A percentile compares a stretch with the other conserved stretches of the same genome.
Evolutionary conservation across 1,139 yeast species (phyloP).

Genomic region (Geotrichum australiense): DNA sequence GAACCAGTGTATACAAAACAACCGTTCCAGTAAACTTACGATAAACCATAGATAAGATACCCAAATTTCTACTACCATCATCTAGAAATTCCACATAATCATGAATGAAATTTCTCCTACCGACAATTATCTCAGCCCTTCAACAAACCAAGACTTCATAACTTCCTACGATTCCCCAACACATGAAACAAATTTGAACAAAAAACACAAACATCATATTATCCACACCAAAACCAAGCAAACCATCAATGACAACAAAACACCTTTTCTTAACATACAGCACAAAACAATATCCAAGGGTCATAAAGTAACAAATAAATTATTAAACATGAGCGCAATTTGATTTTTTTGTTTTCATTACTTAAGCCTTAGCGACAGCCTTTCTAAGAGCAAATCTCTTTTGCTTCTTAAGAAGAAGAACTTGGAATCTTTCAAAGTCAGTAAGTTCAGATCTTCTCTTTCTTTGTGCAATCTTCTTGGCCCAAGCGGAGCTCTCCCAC

Average conservation of each 20-base stretch:
- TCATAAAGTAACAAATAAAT: conserved; percentile 2
- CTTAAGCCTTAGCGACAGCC: conserved; percentile 80
- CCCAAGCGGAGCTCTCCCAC: conserved; percentile 95
- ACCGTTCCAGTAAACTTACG: no score
- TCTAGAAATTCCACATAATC: no score
- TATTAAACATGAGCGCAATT: conserved; percentile 8
- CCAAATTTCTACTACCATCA: no score
- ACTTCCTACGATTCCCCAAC: no score
- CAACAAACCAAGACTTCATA: no score
- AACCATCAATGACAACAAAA: background rate
- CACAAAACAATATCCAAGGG: background rate
- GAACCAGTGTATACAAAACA: no score
- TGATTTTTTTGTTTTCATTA: conserved; percentile 9
- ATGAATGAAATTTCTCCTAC: no score
- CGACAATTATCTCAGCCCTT: no score
- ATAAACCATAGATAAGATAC: no score
- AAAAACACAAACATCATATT: no score
- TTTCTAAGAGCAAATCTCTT: conserved; percentile 91
- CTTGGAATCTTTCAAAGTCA: conserved; percentile 99
- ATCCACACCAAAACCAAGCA: no score
- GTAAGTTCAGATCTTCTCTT: conserved; percentile 86
- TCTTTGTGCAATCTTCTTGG: conserved; percentile 94
- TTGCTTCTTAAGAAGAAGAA: conserved; percentile 93
- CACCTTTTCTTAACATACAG: conserved; percentile 1
- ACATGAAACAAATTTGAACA: background rate